Percentiles rank a stretch among this genome's conserved stretches.
Evolutionary conservation across 495 filamentous ascomycete genomes (phyloP).

Genomic region (Xylaria acuta): DNA sequence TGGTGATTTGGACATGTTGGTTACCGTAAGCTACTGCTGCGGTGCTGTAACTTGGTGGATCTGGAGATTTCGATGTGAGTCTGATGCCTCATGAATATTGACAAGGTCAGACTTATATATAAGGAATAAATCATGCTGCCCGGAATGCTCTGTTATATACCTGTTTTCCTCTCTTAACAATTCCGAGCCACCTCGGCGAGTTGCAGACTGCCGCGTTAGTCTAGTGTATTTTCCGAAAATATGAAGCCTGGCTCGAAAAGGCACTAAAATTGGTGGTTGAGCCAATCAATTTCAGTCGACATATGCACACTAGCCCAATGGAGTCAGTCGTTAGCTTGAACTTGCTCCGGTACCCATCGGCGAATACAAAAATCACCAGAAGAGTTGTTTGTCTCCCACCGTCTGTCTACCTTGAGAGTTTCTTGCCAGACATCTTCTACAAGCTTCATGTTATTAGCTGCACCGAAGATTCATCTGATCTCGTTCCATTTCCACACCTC

Average conservation of each 20-base stretch:
- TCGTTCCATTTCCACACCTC: background rate
- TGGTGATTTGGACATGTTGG: constrained; percentile 16
- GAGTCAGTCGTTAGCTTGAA: background rate
- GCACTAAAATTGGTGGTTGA: background rate
- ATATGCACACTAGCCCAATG: background rate
- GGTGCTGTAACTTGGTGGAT: background rate
- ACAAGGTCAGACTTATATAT: background rate
- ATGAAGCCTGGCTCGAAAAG: background rate
- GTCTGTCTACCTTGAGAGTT: background rate
- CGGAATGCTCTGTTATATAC: constrained; percentile 9
- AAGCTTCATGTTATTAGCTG: background rate
- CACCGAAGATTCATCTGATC: background rate
- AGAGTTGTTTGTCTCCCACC: too few species aligned
- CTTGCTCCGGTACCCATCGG: constrained; percentile 6
- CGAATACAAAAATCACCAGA: constrained; percentile 2
- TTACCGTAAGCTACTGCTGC: background rate
- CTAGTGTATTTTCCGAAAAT: constrained; percentile 19
- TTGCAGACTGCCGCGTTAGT: background rate
- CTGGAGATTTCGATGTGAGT: background rate
- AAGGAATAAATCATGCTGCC: background rate
- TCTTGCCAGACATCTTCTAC: background rate
- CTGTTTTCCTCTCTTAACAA: background rate
- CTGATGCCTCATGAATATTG: background rate
- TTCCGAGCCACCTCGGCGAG: constrained; percentile 15
- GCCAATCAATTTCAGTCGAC: background rate